Evolutionary conservation across 331 rosid species (phyloP).

Genomic region (Quercus phellos): DNA sequence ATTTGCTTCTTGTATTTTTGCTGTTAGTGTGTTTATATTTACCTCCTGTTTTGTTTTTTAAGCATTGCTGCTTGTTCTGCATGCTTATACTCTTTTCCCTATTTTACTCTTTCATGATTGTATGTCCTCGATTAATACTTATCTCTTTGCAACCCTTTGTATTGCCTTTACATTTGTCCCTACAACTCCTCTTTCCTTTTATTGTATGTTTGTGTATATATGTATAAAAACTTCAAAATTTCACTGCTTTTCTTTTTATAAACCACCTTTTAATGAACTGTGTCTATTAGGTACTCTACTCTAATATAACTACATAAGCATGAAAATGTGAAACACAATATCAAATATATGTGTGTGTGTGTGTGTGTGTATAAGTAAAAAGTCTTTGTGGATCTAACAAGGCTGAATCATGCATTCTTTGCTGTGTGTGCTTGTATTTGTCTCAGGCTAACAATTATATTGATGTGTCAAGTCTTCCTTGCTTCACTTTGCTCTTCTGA

Average conservation of each 20-base stretch:
- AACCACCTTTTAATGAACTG: background rate
- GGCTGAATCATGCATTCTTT: no score
- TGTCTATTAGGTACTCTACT: background rate
- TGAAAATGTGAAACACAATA: background rate
- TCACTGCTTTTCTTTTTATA: background rate
- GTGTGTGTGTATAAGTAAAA: no score
- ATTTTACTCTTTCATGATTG: no score
- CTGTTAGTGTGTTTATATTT: conserved; percentile 7
- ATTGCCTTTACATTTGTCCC: background rate
- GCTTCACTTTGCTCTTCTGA: no score
- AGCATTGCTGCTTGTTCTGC: background rate
- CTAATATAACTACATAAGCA: background rate
- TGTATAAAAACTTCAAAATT: background rate
- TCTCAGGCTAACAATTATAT: no score
- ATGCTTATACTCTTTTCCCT: no score
- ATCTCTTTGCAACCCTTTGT: background rate
- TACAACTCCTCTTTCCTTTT: background rate
- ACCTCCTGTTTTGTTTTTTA: background rate
- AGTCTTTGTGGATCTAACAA: no score
- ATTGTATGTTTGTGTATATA: no score
- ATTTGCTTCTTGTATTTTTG: conserved; percentile 3
- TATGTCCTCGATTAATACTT: background rate
- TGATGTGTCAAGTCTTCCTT: no score
- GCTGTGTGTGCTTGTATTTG: no score
- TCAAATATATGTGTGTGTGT: no score